Percentiles rank a stretch among this genome's conserved stretches.
Conservation (phyloP, 1,284 basidiomycete species). For the Cutaneotrichosporon cutaneum region DNA sequence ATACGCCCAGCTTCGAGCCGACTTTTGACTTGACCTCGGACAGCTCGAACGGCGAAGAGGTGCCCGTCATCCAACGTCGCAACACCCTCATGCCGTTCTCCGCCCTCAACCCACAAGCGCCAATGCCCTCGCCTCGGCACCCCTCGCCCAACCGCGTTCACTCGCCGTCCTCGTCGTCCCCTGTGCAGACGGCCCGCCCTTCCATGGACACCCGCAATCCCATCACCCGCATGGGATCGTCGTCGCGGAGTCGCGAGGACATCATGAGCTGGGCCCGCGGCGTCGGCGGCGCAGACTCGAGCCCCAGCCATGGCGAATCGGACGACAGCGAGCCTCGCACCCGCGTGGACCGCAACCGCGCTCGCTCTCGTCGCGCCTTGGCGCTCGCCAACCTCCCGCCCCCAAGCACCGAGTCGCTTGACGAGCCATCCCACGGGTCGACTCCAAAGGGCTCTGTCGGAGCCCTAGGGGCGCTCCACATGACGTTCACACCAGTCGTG, state of each 20-base stretch:
- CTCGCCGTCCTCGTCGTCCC: constrained; percentile 17
- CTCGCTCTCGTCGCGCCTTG: constrained; percentile 14
- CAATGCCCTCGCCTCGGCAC: constrained; percentile 11
- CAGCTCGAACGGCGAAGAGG: constrained; percentile 30
- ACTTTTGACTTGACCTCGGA: constrained; percentile 47
- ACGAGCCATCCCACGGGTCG: constrained; percentile 12
- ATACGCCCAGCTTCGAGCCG: constrained; percentile 40
- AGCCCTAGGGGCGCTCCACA: constrained; percentile 29
- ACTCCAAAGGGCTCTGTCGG: constrained; percentile 26
- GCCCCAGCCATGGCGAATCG: constrained; percentile 13
- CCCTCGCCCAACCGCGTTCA: neutral
- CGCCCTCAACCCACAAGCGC: constrained; percentile 6
- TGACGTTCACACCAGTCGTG: constrained; percentile 34
- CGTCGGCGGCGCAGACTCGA: constrained; percentile 26
- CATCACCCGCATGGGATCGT: constrained; percentile 40
- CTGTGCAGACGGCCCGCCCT: constrained; percentile 20
- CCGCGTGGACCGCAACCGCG: constrained; percentile 9
- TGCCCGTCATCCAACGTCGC: neutral
- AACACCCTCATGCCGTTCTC: constrained; percentile 7
- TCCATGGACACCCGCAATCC: constrained; percentile 22
- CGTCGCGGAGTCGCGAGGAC: constrained; percentile 47
- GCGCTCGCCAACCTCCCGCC: constrained; percentile 17
- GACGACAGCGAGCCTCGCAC: constrained; percentile 23
- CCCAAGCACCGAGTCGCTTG: constrained; percentile 23
- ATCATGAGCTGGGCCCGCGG: constrained; percentile 49